A percentile compares a stretch with the other conserved stretches of the same genome.
These are phyloP conservation scores for Boletales sp. DNA, from an alignment of 768 basidiomycete species.

Conservation along the genomic window DNA sequence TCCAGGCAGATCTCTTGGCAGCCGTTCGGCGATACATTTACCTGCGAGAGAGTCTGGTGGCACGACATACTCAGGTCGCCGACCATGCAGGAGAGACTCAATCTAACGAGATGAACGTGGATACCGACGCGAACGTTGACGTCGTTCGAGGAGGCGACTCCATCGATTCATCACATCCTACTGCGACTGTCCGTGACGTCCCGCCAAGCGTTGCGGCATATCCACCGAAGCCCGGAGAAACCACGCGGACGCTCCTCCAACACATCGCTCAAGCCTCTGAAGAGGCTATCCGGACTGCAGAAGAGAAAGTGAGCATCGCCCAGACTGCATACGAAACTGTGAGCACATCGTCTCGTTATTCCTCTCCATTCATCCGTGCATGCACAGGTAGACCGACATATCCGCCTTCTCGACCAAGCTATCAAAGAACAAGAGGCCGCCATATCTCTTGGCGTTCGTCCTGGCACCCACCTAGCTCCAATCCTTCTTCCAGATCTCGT, in stretches of 20 bases:
- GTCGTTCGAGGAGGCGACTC: neutral
- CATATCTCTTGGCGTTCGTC: constrained; percentile 49
- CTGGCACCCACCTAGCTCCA: constrained; percentile 51
- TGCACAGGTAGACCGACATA: constrained; percentile 71
- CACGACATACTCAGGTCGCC: constrained; percentile 1
- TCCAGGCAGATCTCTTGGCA: constrained; percentile 39
- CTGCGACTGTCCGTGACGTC: too few relatives aligned
- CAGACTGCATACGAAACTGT: constrained; percentile 70
- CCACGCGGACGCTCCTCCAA: constrained; percentile 50
- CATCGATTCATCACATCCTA: neutral
- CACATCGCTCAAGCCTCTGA: constrained; percentile 58
- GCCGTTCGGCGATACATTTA: constrained; percentile 47
- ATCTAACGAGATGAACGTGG: neutral
- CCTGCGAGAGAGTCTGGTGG: constrained; percentile 29
- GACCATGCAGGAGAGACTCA: neutral
- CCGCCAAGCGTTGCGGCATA: neutral
- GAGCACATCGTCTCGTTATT: constrained; percentile 18
- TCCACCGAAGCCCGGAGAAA: constrained; percentile 27
- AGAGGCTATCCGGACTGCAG: constrained; percentile 57
- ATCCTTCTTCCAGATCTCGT: constrained; percentile 61
- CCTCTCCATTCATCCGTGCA: neutral
- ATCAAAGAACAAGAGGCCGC: constrained; percentile 58
- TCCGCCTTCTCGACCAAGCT: constrained; percentile 73
- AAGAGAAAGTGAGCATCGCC: constrained; percentile 78
- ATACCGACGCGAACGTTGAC: neutral